Conservation (phyloP, 2,329 filamentous ascomycete species). For the Xylariaceae sp. region DNA sequence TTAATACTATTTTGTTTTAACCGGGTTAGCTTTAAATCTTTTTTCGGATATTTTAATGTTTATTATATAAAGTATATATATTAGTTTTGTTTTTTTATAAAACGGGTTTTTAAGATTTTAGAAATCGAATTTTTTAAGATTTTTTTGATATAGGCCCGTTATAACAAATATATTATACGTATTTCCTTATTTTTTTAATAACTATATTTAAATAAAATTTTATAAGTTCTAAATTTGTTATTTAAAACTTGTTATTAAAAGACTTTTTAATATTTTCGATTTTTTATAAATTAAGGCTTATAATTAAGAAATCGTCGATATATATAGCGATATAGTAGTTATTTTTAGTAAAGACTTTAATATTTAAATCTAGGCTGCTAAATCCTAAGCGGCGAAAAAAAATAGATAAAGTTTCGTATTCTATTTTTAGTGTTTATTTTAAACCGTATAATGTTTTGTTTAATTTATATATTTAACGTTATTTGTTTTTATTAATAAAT, state of each 20-base stretch:
- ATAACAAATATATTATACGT: background rate
- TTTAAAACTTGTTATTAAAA: too few species aligned
- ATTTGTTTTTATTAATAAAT: conserved; percentile 1
- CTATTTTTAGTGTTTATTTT: conserved; percentile 6
- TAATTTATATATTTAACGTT: conserved; percentile 1
- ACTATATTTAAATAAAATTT: background rate
- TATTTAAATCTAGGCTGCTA: conserved; percentile 1
- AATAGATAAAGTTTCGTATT: conserved; percentile 1
- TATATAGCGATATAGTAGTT: conserved; percentile 8
- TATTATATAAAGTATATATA: background rate
- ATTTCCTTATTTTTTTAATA: background rate
- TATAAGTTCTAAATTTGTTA: too few species aligned
- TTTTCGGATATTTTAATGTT: background rate
- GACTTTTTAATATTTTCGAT: conserved; percentile 1
- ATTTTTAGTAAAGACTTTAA: conserved; percentile 2
- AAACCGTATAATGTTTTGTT: conserved; percentile 6
- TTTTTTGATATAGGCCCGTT: background rate
- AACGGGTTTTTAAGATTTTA: background rate
- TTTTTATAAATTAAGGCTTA: conserved; percentile 7
- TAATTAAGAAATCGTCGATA: conserved; percentile 10
- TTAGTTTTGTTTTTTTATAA: background rate
- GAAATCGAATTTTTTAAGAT: background rate
- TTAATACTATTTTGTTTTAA: background rate
- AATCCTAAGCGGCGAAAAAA: conserved; percentile 2
- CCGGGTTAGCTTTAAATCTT: background rate